These are phyloP conservation scores for Geotrichum klebahnii DNA, from an alignment of 1,139 yeast species.

Conservation along the genomic window DNA sequence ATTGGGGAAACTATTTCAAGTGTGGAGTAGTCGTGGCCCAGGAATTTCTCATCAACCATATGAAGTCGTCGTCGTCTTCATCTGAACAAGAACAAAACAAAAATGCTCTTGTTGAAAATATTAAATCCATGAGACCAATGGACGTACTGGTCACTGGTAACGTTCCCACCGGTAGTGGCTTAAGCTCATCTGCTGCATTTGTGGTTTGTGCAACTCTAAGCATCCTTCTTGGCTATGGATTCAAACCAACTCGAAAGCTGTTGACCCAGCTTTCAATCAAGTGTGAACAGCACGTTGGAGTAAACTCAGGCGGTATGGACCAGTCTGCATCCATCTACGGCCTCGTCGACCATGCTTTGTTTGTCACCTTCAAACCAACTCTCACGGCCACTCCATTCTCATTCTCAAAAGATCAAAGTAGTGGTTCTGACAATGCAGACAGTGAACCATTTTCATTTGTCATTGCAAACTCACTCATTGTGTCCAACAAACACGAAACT, in stretches of 20 bases:
- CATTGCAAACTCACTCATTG: constrained; percentile 60
- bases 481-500: constrained; percentile 63
- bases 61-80: too few relatives aligned
- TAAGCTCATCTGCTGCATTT: constrained; percentile 69
- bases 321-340: constrained; percentile 72
- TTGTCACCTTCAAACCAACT: constrained; percentile 60
- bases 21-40: constrained; percentile 64
- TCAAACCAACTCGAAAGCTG: constrained; percentile 43
- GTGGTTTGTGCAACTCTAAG: constrained; percentile 65
- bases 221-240: constrained; percentile 53
- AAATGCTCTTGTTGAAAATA: constrained; percentile 18
- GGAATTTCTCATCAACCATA: constrained; percentile 40
- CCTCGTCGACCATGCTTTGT: constrained; percentile 55
- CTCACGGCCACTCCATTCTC: constrained; percentile 57
- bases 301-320: constrained; percentile 76
- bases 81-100: too few relatives aligned
- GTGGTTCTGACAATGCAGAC: constrained; percentile 21
- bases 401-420: constrained; percentile 29
- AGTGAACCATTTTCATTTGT: constrained; percentile 52
- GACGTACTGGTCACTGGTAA: constrained; percentile 57
- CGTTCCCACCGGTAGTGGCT: constrained; percentile 72
- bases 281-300: constrained; percentile 70
- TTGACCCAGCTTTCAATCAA: constrained; percentile 61
- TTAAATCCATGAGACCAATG: constrained; percentile 31
- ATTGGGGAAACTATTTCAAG: constrained; percentile 67